Conservation (phyloP, 2,329 filamentous ascomycete species). For the Sarocladium oryzae region DNA sequence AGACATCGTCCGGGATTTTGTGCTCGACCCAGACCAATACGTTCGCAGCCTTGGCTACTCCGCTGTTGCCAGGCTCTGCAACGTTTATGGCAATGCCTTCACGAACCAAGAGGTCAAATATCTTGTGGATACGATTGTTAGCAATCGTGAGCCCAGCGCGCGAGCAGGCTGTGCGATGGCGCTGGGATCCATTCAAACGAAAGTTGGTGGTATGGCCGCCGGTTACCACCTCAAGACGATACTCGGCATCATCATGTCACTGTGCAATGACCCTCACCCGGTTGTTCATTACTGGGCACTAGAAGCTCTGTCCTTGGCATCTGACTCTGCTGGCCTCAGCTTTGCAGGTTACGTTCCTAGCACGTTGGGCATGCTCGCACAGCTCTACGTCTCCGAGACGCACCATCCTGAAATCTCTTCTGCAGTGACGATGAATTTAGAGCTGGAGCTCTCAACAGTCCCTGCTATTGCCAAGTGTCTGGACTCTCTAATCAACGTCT, state of each 20-base stretch:
- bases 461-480: slow-evolving; percentile 81
- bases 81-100: slow-evolving; percentile 74
- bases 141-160: slow-evolving; percentile 86
- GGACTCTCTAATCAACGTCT: slow-evolving; percentile 92
- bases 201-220: slow-evolving; percentile 95
- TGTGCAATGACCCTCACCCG: slow-evolving; percentile 92
- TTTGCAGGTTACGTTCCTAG: slow-evolving; percentile 88
- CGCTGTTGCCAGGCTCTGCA: slow-evolving; percentile 80
- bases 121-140: slow-evolving; percentile 88
- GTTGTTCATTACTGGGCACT: slow-evolving; percentile 95
- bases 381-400: slow-evolving; percentile 84
- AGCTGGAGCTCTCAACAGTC: slow-evolving; percentile 75
- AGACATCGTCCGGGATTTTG: slow-evolving; percentile 64
- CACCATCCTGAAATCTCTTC: slow-evolving; percentile 81
- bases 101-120: slow-evolving; percentile 87
- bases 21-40: slow-evolving; percentile 78
- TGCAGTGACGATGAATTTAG: slow-evolving; percentile 80
- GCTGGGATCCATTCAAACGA: slow-evolving; percentile 85
- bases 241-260: slow-evolving; percentile 93
- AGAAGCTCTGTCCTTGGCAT: slow-evolving; percentile 77
- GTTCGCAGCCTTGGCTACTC: slow-evolving; percentile 81
- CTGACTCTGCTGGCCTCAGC: slow-evolving; percentile 85
- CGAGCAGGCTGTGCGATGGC: slow-evolving; percentile 93
- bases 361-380: slow-evolving; percentile 87
- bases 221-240: slow-evolving; percentile 96